Base-by-base conservation (phyloP, 441 rosid species). In the Aleurites moluccanus region DNA sequence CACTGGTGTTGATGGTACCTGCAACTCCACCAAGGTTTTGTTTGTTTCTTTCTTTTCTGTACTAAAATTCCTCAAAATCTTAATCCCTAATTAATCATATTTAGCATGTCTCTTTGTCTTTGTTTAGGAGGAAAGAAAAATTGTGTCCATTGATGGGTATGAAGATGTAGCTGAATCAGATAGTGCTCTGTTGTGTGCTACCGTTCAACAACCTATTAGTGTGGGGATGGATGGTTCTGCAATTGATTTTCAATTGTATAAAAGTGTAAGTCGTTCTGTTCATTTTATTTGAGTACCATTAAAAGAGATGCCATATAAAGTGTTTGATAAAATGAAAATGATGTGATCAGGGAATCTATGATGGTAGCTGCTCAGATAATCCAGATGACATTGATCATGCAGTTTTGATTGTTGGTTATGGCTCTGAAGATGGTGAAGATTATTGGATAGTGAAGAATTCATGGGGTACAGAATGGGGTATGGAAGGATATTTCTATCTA, bases 381-480 rank as follows among this genome's bases (percentile, higher is more conserved):
- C 92, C 94, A 0, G 77, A 86, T 18, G 87, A 88, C 69, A 89
- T 92, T 53, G 93, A 94, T 80, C 97, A 92, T 67, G 97, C 93
- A 0, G 86, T 89, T 75, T 61, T 89, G 72, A 84, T 94, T 1
- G 95, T 92, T 60, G 96, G 97, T 11, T 94, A 86, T 50, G 97
- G 91, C 21, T 85, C 86, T 10, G 89, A 90, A 82, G 77, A 73
- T 18, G 86, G 67, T 56, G 86, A 88, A 45, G 85, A 86, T 30
- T 94, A 90, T 63, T 94, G 98, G 98, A 91, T 94, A 6, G 93
- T 84, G 60, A 94, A 82, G 81, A 93, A 93, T 71, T 93, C 97
- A 16, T 92, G 97, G 97, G 98, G 96, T 10, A 83, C 86, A 16
- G 67, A 38, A 0, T 94, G 97, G 98, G 98, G 96, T 47, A 74